Evolutionary conservation across 2,329 filamentous ascomycete species (phyloP), one percentile per base, ranked within the genome.

Genomic region (Phymatotrichopsis omnivora): DNA sequence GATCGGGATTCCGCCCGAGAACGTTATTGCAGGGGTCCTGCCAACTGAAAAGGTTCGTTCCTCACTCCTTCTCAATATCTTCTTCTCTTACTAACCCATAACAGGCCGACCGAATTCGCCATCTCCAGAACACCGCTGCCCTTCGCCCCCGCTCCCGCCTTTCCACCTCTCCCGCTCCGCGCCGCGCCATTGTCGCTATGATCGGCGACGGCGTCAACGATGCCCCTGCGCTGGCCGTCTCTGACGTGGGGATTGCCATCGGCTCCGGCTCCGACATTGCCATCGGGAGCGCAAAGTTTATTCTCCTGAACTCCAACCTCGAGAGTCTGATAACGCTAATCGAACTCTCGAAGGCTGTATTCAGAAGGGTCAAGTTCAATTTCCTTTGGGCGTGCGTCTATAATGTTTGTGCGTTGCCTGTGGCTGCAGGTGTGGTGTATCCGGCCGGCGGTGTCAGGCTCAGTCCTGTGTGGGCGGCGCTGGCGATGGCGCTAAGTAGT

Each of bases 401-500:
- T 67, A 93, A 93, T 60, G 55, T 82, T 30, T 62, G 82, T 39
- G 80, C 84, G 7, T 72, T 93, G 47, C 85, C 85, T 1, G 71
- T 93, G 45, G 85, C 85, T 0, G 85, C 85, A 0, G 85, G 85
- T 1, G 81, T 80, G 28, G 67, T 93, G 47, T 93, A 83, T 62
- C 74, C 77, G 42, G 55, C 57, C 60, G 53, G 60, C 63, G 8
- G 14, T 6, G 14, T 44, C 14, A 41, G 74, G 49, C 65, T 87
- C 35, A 79, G 84, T 61, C 82, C 82, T 0, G 82, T 83, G 1
- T 95, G 87, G 87, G 89, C 87, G 4, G 81, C 79, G 55, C 65
- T 94, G 61, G 87, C 87, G 1, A 96, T 95, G 89, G 89, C 89
- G 20, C 64, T 87, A 62, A 94, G 86, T 64, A 89, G 82, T 63